Base-by-base conservation (phyloP, 2,329 filamentous ascomycete species). In the Fusarium bulbicola region DNA sequence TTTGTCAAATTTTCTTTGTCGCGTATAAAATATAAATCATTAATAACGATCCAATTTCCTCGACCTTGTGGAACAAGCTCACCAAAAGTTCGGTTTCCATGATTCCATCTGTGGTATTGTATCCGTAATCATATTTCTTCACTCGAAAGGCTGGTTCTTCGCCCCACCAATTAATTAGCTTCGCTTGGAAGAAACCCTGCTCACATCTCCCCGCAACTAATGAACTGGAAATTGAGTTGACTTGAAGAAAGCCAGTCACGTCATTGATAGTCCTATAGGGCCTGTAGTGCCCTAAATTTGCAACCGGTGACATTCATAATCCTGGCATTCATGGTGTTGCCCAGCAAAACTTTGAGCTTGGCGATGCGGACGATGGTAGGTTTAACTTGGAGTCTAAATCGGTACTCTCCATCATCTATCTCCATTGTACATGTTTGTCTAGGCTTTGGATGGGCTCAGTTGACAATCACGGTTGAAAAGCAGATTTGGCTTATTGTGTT, bases 11-110 rank as follows among this genome's bases (percentile, higher is more conserved):
- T 45, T 52, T 56, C 36, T 59, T 59, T 66, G 46, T 57, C 43
- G 46, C 47, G 58, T 68, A 76, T 62, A 66, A 64, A 56, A 59
- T 71, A 72, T 54, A 77, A 47, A 52, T 66, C 66, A 65, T 63
- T 70, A 73, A 73, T 71, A 70, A 73, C 32, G 64, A 72, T 65
- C 54, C 70, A 68, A 58, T 50, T 57, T 70, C 59, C 66, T 63
- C 43, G 16, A 30, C 21, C 52, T 49, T 47, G 63, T 54, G 66
- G 59, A 63, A 63, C 34, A 64, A 63, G 36, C 46, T 49, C 59
- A 71, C 71, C 30, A 58, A 66, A 49, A 26, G 45, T 54, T 49
- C 49, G 36, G 56, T 59, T 53, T 53, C 24, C 21, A 52, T 49
- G 18, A 61, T 66, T 30, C 59, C 66, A 56, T 54, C 37, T 34